Evolutionary conservation across 2,329 filamentous ascomycete genomes (phyloP).

Genomic region (Akanthomyces dipterigenus): DNA sequence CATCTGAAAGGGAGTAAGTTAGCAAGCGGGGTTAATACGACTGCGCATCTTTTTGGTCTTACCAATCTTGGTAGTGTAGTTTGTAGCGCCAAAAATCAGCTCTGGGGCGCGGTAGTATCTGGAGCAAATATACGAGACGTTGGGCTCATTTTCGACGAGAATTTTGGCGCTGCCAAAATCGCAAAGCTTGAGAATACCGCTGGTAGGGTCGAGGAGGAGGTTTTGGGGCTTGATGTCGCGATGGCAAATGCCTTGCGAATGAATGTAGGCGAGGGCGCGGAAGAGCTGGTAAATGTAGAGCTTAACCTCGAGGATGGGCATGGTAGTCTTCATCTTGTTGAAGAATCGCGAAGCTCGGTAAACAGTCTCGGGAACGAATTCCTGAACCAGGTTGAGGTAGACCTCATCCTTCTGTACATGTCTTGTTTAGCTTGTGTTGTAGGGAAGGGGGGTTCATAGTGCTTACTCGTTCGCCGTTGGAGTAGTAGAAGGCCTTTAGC

Average conservation of each 20-base stretch:
- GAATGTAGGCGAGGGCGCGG: constrained; percentile 95
- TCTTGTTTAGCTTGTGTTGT: not conserved
- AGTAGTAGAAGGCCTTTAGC: constrained; percentile 99
- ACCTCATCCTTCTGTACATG: constrained; percentile 82
- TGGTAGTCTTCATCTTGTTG: constrained; percentile 99
- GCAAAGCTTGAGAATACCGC: constrained; percentile 91
- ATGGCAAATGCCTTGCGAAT: constrained; percentile 98
- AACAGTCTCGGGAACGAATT: constrained; percentile 96
- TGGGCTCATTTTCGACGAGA: constrained; percentile 95
- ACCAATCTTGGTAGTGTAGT: constrained; percentile 99
- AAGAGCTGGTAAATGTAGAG: constrained; percentile 99
- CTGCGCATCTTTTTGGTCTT: constrained; percentile 31
- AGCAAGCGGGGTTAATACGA: not conserved
- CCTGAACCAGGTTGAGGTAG: constrained; percentile 95
- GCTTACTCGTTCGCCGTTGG: constrained; percentile 90
- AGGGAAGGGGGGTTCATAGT: not conserved
- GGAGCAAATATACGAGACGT: constrained; percentile 99
- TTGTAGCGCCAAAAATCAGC: constrained; percentile 96
- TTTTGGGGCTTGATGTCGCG: constrained; percentile 99
- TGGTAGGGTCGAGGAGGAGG: constrained; percentile 82
- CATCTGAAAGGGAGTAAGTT: constrained; percentile 74
- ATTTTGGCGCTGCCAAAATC: constrained; percentile 99
- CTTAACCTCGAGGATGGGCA: constrained; percentile 98
- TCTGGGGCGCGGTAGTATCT: constrained; percentile 97
- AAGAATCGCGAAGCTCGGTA: constrained; percentile 98